Percentiles rank a stretch among this genome's conserved stretches.
phyloP scores from a whole-genome alignment of 225 moss, liverwort and hornwort species.

The Lunularia cruciata region DNA sequence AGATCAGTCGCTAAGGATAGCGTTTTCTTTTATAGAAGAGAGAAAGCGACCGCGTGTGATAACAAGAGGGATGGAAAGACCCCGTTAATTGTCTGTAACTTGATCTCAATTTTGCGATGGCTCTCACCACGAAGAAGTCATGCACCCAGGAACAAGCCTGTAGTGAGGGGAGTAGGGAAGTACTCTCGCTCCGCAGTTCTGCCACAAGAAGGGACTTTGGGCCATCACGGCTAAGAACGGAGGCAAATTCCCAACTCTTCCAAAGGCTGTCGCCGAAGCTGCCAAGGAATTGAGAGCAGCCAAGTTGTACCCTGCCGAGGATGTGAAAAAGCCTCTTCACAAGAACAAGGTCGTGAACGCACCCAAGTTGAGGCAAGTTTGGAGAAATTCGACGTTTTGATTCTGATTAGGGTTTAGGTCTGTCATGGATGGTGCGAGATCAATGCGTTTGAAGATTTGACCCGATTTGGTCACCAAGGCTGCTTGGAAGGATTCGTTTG shows the following conservation, averaged over 20 bases:
- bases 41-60: too few species aligned
- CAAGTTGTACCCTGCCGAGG: slow-evolving; percentile 79
- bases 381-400: too few species aligned
- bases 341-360: slow-evolving; percentile 72
- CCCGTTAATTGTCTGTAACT: too few species aligned
- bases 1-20: too few species aligned
- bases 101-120: slow-evolving; percentile 25
- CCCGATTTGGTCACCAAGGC: too few species aligned
- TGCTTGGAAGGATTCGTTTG: too few species aligned
- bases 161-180: slow-evolving; percentile 68
- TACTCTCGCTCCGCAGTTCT: slow-evolving; percentile 69
- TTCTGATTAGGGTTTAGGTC: not conserved
- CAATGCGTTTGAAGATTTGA: too few species aligned
- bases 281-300: slow-evolving; percentile 47
- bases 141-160: slow-evolving; percentile 58
- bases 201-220: slow-evolving; percentile 83
- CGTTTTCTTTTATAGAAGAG: too few species aligned
- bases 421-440: too few species aligned
- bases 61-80: too few species aligned
- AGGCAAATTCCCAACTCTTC: slow-evolving; percentile 55
- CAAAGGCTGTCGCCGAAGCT: slow-evolving; percentile 42
- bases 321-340: slow-evolving; percentile 66
- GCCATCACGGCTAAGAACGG: slow-evolving; percentile 91
- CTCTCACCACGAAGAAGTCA: slow-evolving; percentile 46
- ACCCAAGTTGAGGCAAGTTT: slow-evolving; percentile 61